These are phyloP conservation scores for Erythrobasidium hasegawianum DNA, from an alignment of 1,284 basidiomycete species.

Conservation along the genomic window DNA sequence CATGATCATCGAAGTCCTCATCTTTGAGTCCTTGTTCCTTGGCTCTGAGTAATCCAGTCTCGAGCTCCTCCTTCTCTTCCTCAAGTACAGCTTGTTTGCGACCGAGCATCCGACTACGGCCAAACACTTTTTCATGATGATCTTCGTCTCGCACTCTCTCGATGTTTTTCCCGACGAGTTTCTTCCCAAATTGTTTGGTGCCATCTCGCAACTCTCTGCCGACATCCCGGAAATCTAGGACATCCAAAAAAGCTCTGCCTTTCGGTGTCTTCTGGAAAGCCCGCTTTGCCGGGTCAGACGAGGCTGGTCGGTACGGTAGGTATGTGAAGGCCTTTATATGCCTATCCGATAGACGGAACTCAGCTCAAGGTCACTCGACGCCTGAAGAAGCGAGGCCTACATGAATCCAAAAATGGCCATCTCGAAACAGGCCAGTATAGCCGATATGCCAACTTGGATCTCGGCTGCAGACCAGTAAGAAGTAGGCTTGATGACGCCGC, in stretches of 20 bases:
- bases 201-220: conserved; percentile 19
- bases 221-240: conserved; percentile 35
- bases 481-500: conserved; percentile 62
- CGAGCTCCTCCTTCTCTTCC: conserved; percentile 21
- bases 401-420: conserved; percentile 53
- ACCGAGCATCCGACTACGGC: not conserved
- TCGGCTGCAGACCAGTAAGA: conserved; percentile 62
- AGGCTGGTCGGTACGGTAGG: conserved; percentile 55
- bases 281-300: conserved; percentile 15
- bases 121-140: conserved; percentile 26
- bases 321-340: conserved; percentile 74
- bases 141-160: not conserved
- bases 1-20: not conserved
- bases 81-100: not conserved
- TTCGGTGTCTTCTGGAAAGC: conserved; percentile 17
- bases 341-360: conserved; percentile 45
- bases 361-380: conserved; percentile 60
- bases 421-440: conserved; percentile 67
- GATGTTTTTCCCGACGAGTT: conserved; percentile 14
- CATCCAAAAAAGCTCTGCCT: conserved; percentile 17
- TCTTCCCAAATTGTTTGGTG: conserved; percentile 15
- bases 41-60: conserved; percentile 15
- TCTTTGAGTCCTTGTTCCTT: not conserved
- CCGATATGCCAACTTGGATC: conserved; percentile 68
- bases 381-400: conserved; percentile 48